Evolutionary conservation across 2,329 filamentous ascomycete genomes (phyloP).

Genomic region (Chaetomium sp.): DNA sequence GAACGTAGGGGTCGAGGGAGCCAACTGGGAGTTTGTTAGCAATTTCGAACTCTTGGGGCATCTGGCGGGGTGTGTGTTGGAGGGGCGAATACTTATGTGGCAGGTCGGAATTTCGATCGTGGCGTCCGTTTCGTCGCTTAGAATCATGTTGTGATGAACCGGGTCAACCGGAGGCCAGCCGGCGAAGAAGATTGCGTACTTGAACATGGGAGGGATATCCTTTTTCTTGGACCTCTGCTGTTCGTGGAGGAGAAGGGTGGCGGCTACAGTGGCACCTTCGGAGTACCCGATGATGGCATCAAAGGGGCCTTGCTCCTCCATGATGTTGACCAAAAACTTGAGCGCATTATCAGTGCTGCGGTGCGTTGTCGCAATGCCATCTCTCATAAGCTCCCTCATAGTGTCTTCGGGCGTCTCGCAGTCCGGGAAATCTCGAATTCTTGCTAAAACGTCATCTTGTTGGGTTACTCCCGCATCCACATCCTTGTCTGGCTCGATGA

Average conservation of each 20-base stretch:
- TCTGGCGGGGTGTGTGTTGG: background rate
- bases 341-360: slow-evolving; percentile 36
- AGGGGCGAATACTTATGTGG: slow-evolving; percentile 36
- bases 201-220: slow-evolving; percentile 34
- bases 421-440: slow-evolving; percentile 49
- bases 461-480: slow-evolving; percentile 32
- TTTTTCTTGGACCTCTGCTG: slow-evolving; percentile 32
- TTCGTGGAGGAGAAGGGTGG: slow-evolving; percentile 47
- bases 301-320: slow-evolving; percentile 41
- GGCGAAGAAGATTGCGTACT: slow-evolving; percentile 46
- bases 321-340: slow-evolving; percentile 37
- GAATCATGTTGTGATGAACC: slow-evolving; percentile 36
- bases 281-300: slow-evolving; percentile 55
- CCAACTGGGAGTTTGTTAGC: slow-evolving; percentile 33
- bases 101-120: slow-evolving; percentile 47
- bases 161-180: slow-evolving; percentile 48
- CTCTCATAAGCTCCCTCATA: slow-evolving; percentile 42
- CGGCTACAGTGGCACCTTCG: slow-evolving; percentile 51
- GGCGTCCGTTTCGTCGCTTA: slow-evolving; percentile 43
- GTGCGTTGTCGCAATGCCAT: slow-evolving; percentile 28
- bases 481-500: slow-evolving; percentile 45
- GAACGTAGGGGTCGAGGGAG: slow-evolving; percentile 53
- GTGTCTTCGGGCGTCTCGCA: slow-evolving; percentile 49
- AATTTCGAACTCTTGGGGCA: too few species aligned
- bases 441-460: slow-evolving; percentile 42